These are phyloP conservation scores for Lactarius tabidus DNA, from an alignment of 768 basidiomycete species.

Conservation along the genomic window DNA sequence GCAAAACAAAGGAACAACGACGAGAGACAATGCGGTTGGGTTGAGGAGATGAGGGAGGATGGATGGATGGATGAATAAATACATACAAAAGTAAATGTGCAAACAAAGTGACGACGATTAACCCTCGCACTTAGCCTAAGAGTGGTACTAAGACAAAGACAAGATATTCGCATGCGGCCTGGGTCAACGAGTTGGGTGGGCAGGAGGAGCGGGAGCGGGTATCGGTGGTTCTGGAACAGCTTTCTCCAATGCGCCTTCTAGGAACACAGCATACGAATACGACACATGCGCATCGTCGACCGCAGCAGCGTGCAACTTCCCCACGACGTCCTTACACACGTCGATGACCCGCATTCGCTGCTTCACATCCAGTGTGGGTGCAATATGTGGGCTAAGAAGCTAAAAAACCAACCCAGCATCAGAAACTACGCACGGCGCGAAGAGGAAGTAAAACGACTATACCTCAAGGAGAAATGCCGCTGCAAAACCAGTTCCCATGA, in stretches of 20 bases:
- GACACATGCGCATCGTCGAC: constrained; percentile 19
- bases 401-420: neutral
- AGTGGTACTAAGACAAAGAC: neutral
- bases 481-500: constrained; percentile 23
- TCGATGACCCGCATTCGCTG: constrained; percentile 13
- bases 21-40: no score
- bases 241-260: constrained; percentile 16
- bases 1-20: no score
- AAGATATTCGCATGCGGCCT: neutral
- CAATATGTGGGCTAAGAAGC: constrained; percentile 22
- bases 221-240: constrained; percentile 9
- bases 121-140: constrained; percentile 3
- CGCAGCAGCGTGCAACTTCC: constrained; percentile 5
- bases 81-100: constrained; percentile 3
- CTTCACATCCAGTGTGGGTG: constrained; percentile 3
- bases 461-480: constrained; percentile 25
- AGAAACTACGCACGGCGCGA: constrained; percentile 12
- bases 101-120: constrained; percentile 4
- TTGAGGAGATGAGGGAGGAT: no score
- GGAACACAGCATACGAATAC: constrained; percentile 19
- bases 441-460: neutral
- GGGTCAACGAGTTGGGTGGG: constrained; percentile 35
- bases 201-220: constrained; percentile 35
- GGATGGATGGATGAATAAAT: neutral
- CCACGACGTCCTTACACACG: neutral